Evolutionary conservation across 441 rosid genomes (phyloP).

Genomic region (Mallotus repandus): DNA sequence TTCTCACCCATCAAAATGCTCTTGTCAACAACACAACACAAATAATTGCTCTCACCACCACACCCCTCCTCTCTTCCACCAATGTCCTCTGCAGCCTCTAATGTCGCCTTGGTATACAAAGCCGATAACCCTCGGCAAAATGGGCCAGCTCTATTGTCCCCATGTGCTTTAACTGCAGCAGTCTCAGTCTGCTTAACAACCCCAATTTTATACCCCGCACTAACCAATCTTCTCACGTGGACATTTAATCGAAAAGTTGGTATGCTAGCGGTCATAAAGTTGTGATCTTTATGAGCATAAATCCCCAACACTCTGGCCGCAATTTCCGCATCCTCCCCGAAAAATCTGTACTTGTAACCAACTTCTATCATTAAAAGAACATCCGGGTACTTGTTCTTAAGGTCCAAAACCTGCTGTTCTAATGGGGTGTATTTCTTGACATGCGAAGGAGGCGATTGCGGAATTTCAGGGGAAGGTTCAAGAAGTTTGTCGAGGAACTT

Average conservation of each 20-base stretch:
- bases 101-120: slow-evolving; percentile 81
- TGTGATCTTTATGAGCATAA: slow-evolving; percentile 72
- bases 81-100: slow-evolving; percentile 86
- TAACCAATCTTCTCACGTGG: slow-evolving; percentile 80
- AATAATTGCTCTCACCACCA: slow-evolving; percentile 62
- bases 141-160: slow-evolving; percentile 58
- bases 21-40: slow-evolving; percentile 80
- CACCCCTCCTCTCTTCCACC: slow-evolving; percentile 67
- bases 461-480: slow-evolving; percentile 35
- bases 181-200: slow-evolving; percentile 98
- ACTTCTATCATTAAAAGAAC: slow-evolving; percentile 92
- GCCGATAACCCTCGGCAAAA: slow-evolving; percentile 82
- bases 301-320: slow-evolving; percentile 80
- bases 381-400: slow-evolving; percentile 66
- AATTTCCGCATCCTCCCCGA: slow-evolving; percentile 79
- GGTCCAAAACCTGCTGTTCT: slow-evolving; percentile 81
- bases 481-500: slow-evolving; percentile 50
- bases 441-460: slow-evolving; percentile 16
- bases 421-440: slow-evolving; percentile 67
- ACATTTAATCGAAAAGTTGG: slow-evolving; percentile 84
- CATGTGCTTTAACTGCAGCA: slow-evolving; percentile 85
- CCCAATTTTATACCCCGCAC: slow-evolving; percentile 85
- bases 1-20: slow-evolving; percentile 14
- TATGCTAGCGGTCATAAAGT: slow-evolving; percentile 82
- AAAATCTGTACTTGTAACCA: slow-evolving; percentile 86